These are phyloP conservation scores for Monosporozyma siamensis DNA, from an alignment of 805 yeast species.

Conservation along the genomic window DNA sequence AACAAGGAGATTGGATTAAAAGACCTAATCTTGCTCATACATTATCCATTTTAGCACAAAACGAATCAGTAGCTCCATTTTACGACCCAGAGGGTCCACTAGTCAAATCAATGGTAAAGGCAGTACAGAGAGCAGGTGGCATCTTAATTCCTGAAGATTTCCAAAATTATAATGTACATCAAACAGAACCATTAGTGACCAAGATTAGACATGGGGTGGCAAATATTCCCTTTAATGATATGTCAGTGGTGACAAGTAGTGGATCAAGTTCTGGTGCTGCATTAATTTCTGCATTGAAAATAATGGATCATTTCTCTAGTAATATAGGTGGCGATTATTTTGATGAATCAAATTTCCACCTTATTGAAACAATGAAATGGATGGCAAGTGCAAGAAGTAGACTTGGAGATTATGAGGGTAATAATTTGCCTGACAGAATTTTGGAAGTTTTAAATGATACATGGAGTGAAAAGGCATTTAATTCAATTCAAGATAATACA, in stretches of 20 bases:
- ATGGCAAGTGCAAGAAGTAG: conserved; percentile 78
- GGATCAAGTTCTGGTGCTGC: conserved; percentile 87
- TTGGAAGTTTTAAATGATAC: conserved; percentile 37
- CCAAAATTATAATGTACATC: conserved; percentile 43
- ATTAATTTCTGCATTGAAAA: conserved; percentile 60
- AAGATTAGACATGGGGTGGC: conserved; percentile 20
- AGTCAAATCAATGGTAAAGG: conserved; percentile 46
- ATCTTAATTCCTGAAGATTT: conserved; percentile 59
- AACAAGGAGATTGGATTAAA: conserved; percentile 49
- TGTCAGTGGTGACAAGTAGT: conserved; percentile 45
- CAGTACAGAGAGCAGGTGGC: conserved; percentile 54
- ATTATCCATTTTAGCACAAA: conserved; percentile 55
- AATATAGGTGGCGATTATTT: conserved; percentile 38
- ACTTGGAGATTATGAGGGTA: conserved; percentile 55
- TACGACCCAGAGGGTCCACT: conserved; percentile 78
- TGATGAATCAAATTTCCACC: conserved; percentile 48
- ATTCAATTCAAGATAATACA: conserved; percentile 41
- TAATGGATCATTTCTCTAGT: conserved; percentile 42
- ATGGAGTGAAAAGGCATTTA: conserved; percentile 48
- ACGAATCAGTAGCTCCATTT: conserved; percentile 69
- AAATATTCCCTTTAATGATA: conserved; percentile 31
- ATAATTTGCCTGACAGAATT: conserved; percentile 31
- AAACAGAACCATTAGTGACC: conserved; percentile 31
- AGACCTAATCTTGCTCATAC: conserved; percentile 62
- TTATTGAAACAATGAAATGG: conserved; percentile 90